Conservation (phyloP, 2,329 filamentous ascomycete genomes). For the Amauroascus niger region DNA sequence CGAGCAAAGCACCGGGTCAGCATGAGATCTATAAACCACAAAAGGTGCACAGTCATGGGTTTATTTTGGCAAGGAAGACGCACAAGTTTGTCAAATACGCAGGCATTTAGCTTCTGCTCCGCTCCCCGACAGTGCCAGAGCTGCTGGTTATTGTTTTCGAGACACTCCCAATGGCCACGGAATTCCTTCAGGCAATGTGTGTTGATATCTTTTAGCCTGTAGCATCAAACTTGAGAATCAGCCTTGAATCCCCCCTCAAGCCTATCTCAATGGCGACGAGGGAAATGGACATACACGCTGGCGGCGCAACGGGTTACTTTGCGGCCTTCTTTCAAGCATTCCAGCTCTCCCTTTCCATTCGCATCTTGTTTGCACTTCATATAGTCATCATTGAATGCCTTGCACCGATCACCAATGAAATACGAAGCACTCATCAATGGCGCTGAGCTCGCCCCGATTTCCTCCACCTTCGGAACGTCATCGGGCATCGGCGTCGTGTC, state of each 20-base stretch:
- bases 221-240: slow-evolving; percentile 7
- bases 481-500: slow-evolving; percentile 93
- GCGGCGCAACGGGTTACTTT: slow-evolving; percentile 93
- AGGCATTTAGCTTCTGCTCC: slow-evolving; percentile 88
- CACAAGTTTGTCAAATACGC: slow-evolving; percentile 93
- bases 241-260: not conserved
- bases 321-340: slow-evolving; percentile 92
- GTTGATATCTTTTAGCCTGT: slow-evolving; percentile 87
- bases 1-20: slow-evolving; percentile 10
- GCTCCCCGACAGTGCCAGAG: slow-evolving; percentile 85
- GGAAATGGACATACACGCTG: slow-evolving; percentile 62
- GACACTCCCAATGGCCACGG: slow-evolving; percentile 84
- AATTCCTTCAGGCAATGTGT: slow-evolving; percentile 87
- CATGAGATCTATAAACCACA: slow-evolving; percentile 1
- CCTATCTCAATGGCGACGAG: not conserved
- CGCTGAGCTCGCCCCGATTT: slow-evolving; percentile 86
- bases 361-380: slow-evolving; percentile 99
- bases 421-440: slow-evolving; percentile 84
- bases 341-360: slow-evolving; percentile 79
- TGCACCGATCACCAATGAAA: slow-evolving; percentile 95
- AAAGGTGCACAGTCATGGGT: not conserved
- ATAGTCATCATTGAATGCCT: slow-evolving; percentile 94
- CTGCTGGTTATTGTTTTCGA: slow-evolving; percentile 97
- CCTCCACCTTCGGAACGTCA: slow-evolving; percentile 82
- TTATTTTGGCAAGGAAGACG: slow-evolving; percentile 28